A percentile compares a stretch with the other conserved stretches of the same genome.
Evolutionary conservation across 2,329 filamentous ascomycete genomes (phyloP).

Genomic region (Coniochaeta prunicola): DNA sequence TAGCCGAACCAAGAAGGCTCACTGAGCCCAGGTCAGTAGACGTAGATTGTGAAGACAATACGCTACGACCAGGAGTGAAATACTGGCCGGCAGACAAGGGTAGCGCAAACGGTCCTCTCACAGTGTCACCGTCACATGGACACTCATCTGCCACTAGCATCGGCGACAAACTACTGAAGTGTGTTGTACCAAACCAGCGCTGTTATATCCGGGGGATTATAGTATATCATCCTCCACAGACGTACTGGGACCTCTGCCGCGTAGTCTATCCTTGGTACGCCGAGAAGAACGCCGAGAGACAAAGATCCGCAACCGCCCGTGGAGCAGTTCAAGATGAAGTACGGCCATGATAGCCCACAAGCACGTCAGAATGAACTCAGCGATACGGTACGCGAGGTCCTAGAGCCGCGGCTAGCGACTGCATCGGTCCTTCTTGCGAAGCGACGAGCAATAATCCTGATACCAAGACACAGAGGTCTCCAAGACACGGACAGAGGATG

Average conservation of each 20-base stretch:
- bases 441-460: not conserved
- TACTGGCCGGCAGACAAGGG: not conserved
- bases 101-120: not conserved
- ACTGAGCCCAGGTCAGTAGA: not conserved
- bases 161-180: too few species aligned
- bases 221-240: not conserved
- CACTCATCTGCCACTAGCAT: not conserved
- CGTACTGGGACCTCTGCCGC: not conserved
- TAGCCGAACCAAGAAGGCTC: not conserved
- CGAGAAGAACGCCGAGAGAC: not conserved
- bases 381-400: not conserved
- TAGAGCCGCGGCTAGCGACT: not conserved
- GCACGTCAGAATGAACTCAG: not conserved
- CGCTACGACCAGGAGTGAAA: not conserved
- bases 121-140: not conserved
- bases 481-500: too few species aligned
- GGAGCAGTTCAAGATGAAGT: not conserved
- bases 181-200: not conserved
- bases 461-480: not conserved
- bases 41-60: too few species aligned
- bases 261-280: not conserved
- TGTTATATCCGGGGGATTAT: not conserved
- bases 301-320: not conserved
- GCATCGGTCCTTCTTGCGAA: not conserved
- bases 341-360: not conserved